phyloP scores from a whole-genome alignment of 1,284 basidiomycete species.

The Hymenochaete sp. region DNA sequence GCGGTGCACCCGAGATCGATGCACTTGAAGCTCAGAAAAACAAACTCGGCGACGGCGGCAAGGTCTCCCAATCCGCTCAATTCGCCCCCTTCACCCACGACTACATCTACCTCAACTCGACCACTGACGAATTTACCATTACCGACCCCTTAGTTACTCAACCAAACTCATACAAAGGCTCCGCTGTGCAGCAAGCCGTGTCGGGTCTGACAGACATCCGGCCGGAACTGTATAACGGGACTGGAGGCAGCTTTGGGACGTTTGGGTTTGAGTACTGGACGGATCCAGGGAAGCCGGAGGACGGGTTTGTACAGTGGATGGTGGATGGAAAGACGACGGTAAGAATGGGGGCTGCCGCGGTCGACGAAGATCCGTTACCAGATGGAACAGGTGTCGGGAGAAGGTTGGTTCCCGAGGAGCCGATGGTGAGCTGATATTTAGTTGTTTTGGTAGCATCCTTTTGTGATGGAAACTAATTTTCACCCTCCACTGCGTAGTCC shows the following conservation, averaged over 20 bases:
- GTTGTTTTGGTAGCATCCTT: too few relatives aligned
- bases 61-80: constrained; percentile 55
- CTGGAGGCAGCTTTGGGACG: constrained; percentile 36
- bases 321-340: constrained; percentile 43
- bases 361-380: constrained; percentile 43
- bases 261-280: constrained; percentile 63
- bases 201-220: constrained; percentile 43
- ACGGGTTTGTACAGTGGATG: constrained; percentile 62
- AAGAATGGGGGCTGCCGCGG: constrained; percentile 44
- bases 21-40: constrained; percentile 64
- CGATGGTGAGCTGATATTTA: constrained; percentile 38
- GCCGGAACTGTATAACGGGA: constrained; percentile 47
- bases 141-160: constrained; percentile 30
- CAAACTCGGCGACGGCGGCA: constrained; percentile 35
- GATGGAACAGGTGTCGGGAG: constrained; percentile 44
- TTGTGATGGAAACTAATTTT: too few relatives aligned
- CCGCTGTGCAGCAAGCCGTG: constrained; percentile 48
- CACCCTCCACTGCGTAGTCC: constrained; percentile 1
- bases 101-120: constrained; percentile 40
- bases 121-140: constrained; percentile 37
- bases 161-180: constrained; percentile 30
- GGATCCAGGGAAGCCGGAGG: constrained; percentile 41
- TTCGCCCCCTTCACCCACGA: constrained; percentile 54
- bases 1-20: constrained; percentile 83
- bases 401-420: constrained; percentile 43